Base-by-base conservation (phyloP, 768 basidiomycete species). In the Boletus fagicola region DNA sequence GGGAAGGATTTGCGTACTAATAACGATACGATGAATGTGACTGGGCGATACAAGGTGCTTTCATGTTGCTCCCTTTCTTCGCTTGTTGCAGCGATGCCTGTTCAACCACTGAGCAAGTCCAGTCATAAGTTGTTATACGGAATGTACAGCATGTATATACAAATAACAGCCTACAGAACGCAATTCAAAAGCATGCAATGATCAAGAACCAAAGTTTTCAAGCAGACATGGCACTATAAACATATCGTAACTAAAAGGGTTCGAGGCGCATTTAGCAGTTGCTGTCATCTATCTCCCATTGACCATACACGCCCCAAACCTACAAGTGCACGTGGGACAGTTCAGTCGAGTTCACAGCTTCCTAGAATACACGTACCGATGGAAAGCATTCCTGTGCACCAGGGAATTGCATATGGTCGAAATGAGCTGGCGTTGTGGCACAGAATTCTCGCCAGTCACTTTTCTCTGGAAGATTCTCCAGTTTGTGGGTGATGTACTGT, bases 1-100 rank as follows among this genome's bases (percentile, higher is more conserved):
- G 67, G 31, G 80, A 79, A 61, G 75, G 73, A 5, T 84, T 81
- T 65, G 70, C 62, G 9, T 82, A 82, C 59, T 83, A 48, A 68
- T 83, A 48, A 68, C 1, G n/a, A 50, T 28, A 18, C 22, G 10
- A 12, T 28, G 13, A 8, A 16, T 2, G 12, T 11, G 38, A 38
- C 6, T 13, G 47, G 20, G 24, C n/a, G 20, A 13, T 51, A 20
- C 36, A 16, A 33, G 12, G 30, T 18, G 7, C 4, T 30, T 51
- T 20, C n/a, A 31, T 28, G 13, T 12, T 24, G 3, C 20, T 22
- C 42, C 16, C 5, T 16, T 16, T 22, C 28, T 28, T 6, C 6
- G 4, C 28, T 18, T 38, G 16, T 13, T 11, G 15, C 15, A 24
- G 20, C 10, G 35, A n/a, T 30, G 31, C 1, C 20, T 13, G 20